phyloP scores from a whole-genome alignment of 345 rosid species.

The Brassica juncea region DNA sequence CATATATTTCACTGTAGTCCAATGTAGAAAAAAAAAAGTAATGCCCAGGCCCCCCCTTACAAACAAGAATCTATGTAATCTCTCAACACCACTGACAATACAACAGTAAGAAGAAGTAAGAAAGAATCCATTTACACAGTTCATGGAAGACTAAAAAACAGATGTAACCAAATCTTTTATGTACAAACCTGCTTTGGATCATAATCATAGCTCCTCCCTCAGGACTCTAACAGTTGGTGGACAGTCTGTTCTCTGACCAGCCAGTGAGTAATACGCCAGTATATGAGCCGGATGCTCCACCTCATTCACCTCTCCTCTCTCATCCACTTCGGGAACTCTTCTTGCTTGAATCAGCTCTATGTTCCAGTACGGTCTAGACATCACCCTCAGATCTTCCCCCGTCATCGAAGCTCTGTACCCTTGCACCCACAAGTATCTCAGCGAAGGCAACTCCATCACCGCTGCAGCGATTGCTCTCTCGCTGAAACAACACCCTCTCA shows the following conservation, averaged over 20 bases:
- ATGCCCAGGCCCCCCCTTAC: too few species aligned
- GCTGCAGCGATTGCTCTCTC: constrained; percentile 74
- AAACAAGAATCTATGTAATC: constrained; percentile 19
- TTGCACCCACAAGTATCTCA: constrained; percentile 97
- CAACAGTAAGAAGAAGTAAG: constrained; percentile 9
- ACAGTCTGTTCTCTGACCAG: constrained; percentile 84
- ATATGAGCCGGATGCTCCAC: constrained; percentile 80
- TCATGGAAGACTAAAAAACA: constrained; percentile 9
- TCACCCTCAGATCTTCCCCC: constrained; percentile 61
- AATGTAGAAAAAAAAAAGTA: too few species aligned
- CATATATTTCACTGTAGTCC: too few species aligned
- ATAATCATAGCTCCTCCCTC: constrained; percentile 17
- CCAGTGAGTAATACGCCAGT: constrained; percentile 91
- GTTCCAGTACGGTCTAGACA: constrained; percentile 96
- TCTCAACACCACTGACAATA: constrained; percentile 15
- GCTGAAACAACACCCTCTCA: constrained; percentile 89
- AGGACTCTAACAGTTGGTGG: constrained; percentile 62
- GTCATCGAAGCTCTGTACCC: constrained; percentile 63
- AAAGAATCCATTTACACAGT: not conserved
- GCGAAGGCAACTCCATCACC: constrained; percentile 58
- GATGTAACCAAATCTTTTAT: constrained; percentile 24
- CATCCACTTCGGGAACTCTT: constrained; percentile 34
- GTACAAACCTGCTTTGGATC: constrained; percentile 35
- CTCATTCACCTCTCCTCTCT: constrained; percentile 34
- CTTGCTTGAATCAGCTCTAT: constrained; percentile 81